Base-by-base conservation (phyloP, 2,329 filamentous ascomycete genomes). In the Teratosphaeria pseudoeucalypti region DNA sequence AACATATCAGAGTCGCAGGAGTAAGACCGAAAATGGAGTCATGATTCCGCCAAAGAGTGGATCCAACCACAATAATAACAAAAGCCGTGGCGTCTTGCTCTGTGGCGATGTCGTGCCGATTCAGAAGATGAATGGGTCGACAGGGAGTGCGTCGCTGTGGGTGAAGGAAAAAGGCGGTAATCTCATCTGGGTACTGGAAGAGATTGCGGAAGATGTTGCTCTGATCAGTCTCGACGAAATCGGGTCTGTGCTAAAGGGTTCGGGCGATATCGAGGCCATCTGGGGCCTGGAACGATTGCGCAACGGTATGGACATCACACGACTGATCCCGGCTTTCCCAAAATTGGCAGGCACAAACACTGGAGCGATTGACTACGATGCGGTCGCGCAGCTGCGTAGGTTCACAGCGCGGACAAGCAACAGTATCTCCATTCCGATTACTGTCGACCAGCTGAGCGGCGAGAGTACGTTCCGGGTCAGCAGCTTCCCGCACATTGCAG, bases 51-150 rank as follows among this genome's bases (percentile, higher is more conserved):
- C 70, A n/a, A 66, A 73, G 14, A 34, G 19, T n/a, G 56, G 52
- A 9, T 64, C 76, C 37, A 81, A 91, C 66, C 88, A 92, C 67
- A 81, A 84, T 57, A 84, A 82, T 65, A 87, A 83, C 67, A 91
- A 89, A 64, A 95, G 90, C 27, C 82, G 91, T 66, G 92, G 92
- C 2, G 94, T 99, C 29, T 75, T 99, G 57, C 81, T 99, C 1
- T 99, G 94, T 67, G 94, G 94, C 52, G 94, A 99, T 72, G 92
- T 99, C n/a, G 90, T 99, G 19, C 94, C 94, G 0, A 99, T 99
- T 61, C 89, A 92, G 72, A 99, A 97, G 75, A 85, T 94, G 62
- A 96, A 99, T 68, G 94, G 94, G 3, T 84, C 87, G 11, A 92
- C 87, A 4, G 94, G 94, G 2, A 92, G 94, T 60, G 94, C 94